phyloP scores from a whole-genome alignment of 805 yeast genomes.

The Pichia ethanolica region DNA sequence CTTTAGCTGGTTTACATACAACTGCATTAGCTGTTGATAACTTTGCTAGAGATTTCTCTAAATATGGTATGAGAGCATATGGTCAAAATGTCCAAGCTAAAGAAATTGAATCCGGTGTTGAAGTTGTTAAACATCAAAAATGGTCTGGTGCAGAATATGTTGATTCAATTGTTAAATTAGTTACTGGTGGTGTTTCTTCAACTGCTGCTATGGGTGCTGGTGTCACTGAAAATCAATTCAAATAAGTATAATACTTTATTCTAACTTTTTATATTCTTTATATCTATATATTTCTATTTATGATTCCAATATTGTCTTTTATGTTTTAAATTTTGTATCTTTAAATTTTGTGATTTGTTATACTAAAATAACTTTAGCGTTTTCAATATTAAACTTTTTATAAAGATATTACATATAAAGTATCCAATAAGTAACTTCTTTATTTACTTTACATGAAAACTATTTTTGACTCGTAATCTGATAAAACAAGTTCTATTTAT shows the following conservation, averaged over 20 bases:
- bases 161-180: conserved; percentile 81
- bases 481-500: too few relatives aligned
- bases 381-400: too few relatives aligned
- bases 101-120: conserved; percentile 84
- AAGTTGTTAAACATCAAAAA: conserved; percentile 94
- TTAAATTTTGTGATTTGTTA: too few relatives aligned
- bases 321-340: too few relatives aligned
- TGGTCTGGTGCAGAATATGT: conserved; percentile 99
- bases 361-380: too few relatives aligned
- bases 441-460: too few relatives aligned
- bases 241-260: conserved; percentile 18
- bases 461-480: too few relatives aligned
- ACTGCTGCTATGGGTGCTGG: conserved; percentile 99
- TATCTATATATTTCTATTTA: too few relatives aligned
- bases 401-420: too few relatives aligned
- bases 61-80: conserved; percentile 91
- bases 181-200: conserved; percentile 88
- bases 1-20: conserved; percentile 94
- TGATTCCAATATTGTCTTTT: too few relatives aligned
- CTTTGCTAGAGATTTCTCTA: conserved; percentile 70
- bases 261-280: too few relatives aligned
- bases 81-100: conserved; percentile 81
- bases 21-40: conserved; percentile 87
- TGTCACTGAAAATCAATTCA: conserved; percentile 95
- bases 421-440: too few relatives aligned